Evolutionary conservation across 805 yeast genomes (phyloP).

Genomic region (Cyberlindnera bimundalis): DNA sequence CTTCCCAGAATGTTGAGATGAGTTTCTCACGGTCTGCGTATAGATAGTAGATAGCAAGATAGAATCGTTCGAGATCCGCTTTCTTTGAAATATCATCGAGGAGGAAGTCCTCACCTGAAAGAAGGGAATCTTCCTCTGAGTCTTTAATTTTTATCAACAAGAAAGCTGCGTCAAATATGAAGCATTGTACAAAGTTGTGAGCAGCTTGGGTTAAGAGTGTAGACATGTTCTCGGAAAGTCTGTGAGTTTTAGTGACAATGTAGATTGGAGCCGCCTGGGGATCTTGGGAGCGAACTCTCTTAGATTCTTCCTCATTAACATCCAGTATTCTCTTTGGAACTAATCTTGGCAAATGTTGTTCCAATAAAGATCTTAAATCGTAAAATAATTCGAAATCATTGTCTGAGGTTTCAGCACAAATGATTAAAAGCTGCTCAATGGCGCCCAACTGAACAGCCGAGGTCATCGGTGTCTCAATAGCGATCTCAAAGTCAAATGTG

Average conservation of each 20-base stretch:
- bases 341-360: slow-evolving; percentile 60
- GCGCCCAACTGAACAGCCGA: slow-evolving; percentile 62
- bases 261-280: slow-evolving; percentile 23
- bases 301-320: slow-evolving; percentile 41
- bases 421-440: slow-evolving; percentile 60
- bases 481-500: slow-evolving; percentile 50
- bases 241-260: slow-evolving; percentile 19
- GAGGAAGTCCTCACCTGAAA: slow-evolving; percentile 54
- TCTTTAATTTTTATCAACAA: slow-evolving; percentile 65
- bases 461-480: slow-evolving; percentile 58
- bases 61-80: slow-evolving; percentile 86
- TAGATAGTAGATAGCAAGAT: slow-evolving; percentile 66
- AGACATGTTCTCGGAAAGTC: slow-evolving; percentile 26
- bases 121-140: slow-evolving; percentile 66
- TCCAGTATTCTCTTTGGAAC: slow-evolving; percentile 51
- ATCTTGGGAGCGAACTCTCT: slow-evolving; percentile 29
- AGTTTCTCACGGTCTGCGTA: slow-evolving; percentile 60
- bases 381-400: slow-evolving; percentile 49
- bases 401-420: slow-evolving; percentile 54
- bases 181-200: slow-evolving; percentile 49
- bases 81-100: slow-evolving; percentile 64
- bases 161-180: slow-evolving; percentile 62
- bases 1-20: slow-evolving; percentile 64
- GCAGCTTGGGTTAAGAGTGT: slow-evolving; percentile 37
- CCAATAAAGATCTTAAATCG: slow-evolving; percentile 63